phyloP scores from a whole-genome alignment of 2,329 filamentous ascomycete genomes.

The Nectriaceae sp. region DNA sequence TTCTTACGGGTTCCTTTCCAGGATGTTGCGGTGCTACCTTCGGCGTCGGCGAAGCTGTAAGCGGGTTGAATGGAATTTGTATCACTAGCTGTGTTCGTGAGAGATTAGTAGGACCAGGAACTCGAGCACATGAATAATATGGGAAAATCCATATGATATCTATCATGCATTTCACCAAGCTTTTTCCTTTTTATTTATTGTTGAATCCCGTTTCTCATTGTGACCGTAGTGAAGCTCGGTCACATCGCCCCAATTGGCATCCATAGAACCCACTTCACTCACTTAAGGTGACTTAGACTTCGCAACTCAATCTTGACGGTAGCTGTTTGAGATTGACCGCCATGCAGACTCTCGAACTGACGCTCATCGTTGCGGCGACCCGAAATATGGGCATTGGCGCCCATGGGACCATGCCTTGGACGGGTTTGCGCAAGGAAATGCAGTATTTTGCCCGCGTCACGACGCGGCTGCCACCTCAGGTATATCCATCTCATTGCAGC shows the following conservation, averaged over 20 bases:
- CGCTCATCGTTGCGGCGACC: constrained; percentile 94
- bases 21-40: constrained; percentile 45
- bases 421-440: constrained; percentile 87
- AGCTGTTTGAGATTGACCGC: too few species aligned
- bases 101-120: too few species aligned
- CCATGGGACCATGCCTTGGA: constrained; percentile 82
- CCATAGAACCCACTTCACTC: neutral
- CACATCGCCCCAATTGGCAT: neutral
- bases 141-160: too few species aligned
- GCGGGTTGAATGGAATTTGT: too few species aligned
- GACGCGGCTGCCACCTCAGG: constrained; percentile 57
- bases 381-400: constrained; percentile 86
- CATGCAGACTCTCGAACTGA: constrained; percentile 61
- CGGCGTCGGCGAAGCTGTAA: constrained; percentile 36
- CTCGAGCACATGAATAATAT: too few species aligned
- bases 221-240: neutral
- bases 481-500: constrained; percentile 25
- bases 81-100: too few species aligned
- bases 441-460: constrained; percentile 92
- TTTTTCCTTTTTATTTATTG: too few species aligned
- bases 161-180: too few species aligned
- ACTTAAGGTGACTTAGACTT: constrained; percentile 2
- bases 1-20: constrained; percentile 63
- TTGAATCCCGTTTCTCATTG: too few species aligned
- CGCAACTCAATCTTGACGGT: constrained; percentile 4